Conservation (phyloP, 148 eudicot genomes). For the Chenopodium quinoa region DNA sequence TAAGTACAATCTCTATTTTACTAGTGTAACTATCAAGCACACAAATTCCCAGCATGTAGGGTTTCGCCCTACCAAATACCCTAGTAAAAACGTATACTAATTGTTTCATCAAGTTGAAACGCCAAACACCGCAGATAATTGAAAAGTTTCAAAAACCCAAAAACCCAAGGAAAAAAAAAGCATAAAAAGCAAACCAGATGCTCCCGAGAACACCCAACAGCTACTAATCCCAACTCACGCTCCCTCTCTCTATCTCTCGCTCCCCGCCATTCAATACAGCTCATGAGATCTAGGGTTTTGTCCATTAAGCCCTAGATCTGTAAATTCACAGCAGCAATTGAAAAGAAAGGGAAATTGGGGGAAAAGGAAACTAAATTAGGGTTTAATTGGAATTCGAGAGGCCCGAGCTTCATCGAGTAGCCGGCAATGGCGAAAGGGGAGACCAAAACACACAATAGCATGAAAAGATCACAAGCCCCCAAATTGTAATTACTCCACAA, state of each 20-base stretch:
- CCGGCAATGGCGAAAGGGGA: neutral
- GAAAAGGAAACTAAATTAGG: neutral
- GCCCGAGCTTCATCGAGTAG: neutral
- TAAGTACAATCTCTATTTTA: too few relatives aligned
- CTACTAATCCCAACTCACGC: conserved; percentile 4
- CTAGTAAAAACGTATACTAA: neutral
- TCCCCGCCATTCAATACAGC: conserved; percentile 2
- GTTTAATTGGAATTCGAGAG: neutral
- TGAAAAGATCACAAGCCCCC: too few relatives aligned
- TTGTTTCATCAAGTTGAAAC: neutral
- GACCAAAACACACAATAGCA: neutral
- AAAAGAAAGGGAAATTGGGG: neutral
- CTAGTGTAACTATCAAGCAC: neutral
- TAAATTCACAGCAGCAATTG: neutral
- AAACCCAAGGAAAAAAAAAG: neutral
- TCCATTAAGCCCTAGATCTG: conserved; percentile 17
- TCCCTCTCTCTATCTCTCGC: conserved; percentile 6
- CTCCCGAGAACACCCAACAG: conserved; percentile 5
- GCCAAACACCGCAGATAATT: neutral
- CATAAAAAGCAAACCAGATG: neutral
- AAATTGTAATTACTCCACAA: too few relatives aligned
- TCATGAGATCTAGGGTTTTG: neutral
- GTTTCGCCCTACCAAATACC: neutral
- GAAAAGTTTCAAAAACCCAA: neutral
- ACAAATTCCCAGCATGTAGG: neutral